Conservation (phyloP, 169 alveolate species). For the Plasmodium adleri region DNA sequence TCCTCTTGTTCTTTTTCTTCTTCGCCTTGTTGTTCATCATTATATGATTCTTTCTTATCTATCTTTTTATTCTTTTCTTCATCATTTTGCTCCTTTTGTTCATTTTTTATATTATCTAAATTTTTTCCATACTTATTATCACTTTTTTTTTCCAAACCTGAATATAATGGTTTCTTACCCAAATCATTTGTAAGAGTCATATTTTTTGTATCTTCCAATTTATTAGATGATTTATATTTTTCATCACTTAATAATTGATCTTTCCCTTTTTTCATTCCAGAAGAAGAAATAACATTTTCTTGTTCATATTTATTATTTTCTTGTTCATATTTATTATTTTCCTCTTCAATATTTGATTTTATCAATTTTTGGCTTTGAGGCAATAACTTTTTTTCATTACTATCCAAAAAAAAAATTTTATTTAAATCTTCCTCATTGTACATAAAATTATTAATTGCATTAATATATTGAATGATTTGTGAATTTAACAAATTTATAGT, state of each 20-base stretch:
- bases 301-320: slow-evolving; percentile 8
- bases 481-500: slow-evolving; percentile 90
- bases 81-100: slow-evolving; percentile 4
- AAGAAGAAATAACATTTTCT: slow-evolving; percentile 3
- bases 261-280: slow-evolving; percentile 24
- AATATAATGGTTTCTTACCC: slow-evolving; percentile 18
- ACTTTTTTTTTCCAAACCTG: slow-evolving; percentile 9
- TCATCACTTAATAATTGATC: slow-evolving; percentile 15
- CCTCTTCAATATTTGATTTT: background rate
- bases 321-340: background rate
- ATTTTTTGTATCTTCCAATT: slow-evolving; percentile 19
- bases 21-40: background rate
- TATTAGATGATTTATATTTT: slow-evolving; percentile 2
- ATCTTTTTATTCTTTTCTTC: slow-evolving; percentile 21
- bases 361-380: slow-evolving; percentile 5
- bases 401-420: slow-evolving; percentile 49
- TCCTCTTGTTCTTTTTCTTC: slow-evolving; percentile 15
- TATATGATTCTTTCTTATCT: background rate
- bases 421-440: slow-evolving; percentile 73
- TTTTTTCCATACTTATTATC: slow-evolving; percentile 3
- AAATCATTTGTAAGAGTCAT: background rate
- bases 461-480: slow-evolving; percentile 86
- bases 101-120: too few species aligned
- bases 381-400: slow-evolving; percentile 37
- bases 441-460: slow-evolving; percentile 81